Conservation (phyloP, 352 stramenopile species). For the Pythium brachiatum region DNA sequence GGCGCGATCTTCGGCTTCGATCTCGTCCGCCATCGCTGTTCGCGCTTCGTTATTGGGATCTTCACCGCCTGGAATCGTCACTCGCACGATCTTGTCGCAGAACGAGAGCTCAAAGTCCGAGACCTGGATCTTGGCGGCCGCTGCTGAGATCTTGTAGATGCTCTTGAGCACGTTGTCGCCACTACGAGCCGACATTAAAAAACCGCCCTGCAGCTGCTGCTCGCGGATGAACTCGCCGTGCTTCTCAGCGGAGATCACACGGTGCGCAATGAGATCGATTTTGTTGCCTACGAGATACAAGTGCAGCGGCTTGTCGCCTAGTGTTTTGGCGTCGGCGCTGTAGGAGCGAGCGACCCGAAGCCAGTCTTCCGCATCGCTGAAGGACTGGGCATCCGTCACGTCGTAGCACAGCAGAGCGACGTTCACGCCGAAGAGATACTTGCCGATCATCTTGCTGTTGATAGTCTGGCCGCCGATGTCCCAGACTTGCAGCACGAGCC, state of each 20-base stretch:
- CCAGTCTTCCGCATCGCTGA: slow-evolving; percentile 82
- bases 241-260: slow-evolving; percentile 63
- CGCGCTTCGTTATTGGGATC: slow-evolving; percentile 40
- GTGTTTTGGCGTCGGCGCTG: slow-evolving; percentile 25
- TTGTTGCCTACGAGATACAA: slow-evolving; percentile 88
- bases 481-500: slow-evolving; percentile 81
- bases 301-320: slow-evolving; percentile 32
- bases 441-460: slow-evolving; percentile 84
- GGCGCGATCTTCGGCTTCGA: slow-evolving; percentile 74
- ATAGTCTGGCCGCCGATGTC: slow-evolving; percentile 90
- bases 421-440: slow-evolving; percentile 80
- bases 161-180: slow-evolving; percentile 81
- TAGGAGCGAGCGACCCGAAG: slow-evolving; percentile 37
- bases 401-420: slow-evolving; percentile 86
- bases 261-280: slow-evolving; percentile 77
- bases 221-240: slow-evolving; percentile 74
- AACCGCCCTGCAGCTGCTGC: slow-evolving; percentile 62
- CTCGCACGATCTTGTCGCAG: slow-evolving; percentile 66
- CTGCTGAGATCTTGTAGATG: slow-evolving; percentile 73
- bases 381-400: slow-evolving; percentile 82
- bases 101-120: slow-evolving; percentile 83
- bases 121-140: slow-evolving; percentile 63
- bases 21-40: slow-evolving; percentile 68
- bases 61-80: slow-evolving; percentile 34
- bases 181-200: slow-evolving; percentile 80